Evolutionary conservation across 2,329 filamentous ascomycete species (phyloP), one percentile per base, ranked within the genome.

Genomic region (Verticillium klebahnii): DNA sequence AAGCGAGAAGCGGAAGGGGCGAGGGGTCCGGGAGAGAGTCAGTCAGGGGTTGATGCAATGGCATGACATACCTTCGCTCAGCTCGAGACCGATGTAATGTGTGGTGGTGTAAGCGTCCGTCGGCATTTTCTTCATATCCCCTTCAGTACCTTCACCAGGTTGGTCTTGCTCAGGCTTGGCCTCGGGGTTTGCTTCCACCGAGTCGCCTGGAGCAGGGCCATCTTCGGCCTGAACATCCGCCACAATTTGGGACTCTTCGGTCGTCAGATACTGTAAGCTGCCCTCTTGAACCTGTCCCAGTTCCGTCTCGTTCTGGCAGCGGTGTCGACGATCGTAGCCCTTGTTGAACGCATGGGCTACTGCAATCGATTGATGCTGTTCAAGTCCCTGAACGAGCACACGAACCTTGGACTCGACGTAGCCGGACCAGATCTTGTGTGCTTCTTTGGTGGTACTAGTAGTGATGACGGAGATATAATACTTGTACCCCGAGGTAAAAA

Each of bases 391-490:
- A 17, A 97, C 92, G 17, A 99, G 83, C 68, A 94, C 83, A 67
- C 95, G 88, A 52, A 98, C 87, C 75, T 96, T 97, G 17, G 95
- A 97, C 75, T 98, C 92, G 4, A 99, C 92, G 59, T 94, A 87
- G 45, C 95, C 95, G 19, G 91, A 92, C 92, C 94, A 98, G 2
- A 89, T 84, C 60, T 92, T 89, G 71, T 96, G 91, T 1, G 90
- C 87, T 68, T 97, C 92, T 72, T 93, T 93, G 36, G 88, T 90
- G 63, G 85, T 90, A 73, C 92, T 93, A 1, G 92, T 89, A 17
- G 92, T 87, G 57, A 93, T 89, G 61, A 99, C 89, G 59, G 90
- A 92, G 60, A 99, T 86, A 73, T 98, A 99, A 74, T 98, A 97
- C 74, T 96, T 97, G 81, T 96, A 97, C 66, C 90, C 93, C 45